Evolutionary conservation across 768 basidiomycete genomes (phyloP).

Genomic region (Hypholoma fasciculare): DNA sequence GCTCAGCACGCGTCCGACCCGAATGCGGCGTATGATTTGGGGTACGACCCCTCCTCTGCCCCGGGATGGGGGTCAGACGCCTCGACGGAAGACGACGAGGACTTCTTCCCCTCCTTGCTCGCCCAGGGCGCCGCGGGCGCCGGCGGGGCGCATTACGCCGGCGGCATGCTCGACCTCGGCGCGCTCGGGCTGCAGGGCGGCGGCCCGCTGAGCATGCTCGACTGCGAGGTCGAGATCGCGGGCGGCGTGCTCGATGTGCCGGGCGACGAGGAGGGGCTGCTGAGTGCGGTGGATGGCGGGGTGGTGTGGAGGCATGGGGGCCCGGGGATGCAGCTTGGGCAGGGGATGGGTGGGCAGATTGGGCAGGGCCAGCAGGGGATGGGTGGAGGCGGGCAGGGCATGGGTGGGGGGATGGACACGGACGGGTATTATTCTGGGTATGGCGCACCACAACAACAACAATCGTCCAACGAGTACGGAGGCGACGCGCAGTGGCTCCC

Average conservation of each 20-base stretch:
- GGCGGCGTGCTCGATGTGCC: slow-evolving; percentile 55
- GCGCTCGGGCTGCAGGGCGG: slow-evolving; percentile 15
- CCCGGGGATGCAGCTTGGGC: not conserved
- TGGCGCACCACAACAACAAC: too few species aligned
- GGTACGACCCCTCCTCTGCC: too few species aligned
- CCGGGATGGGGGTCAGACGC: too few species aligned
- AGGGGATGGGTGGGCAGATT: not conserved
- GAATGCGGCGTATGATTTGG: too few species aligned
- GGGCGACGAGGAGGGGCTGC: slow-evolving; percentile 58
- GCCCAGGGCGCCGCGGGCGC: too few species aligned
- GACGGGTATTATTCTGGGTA: too few species aligned
- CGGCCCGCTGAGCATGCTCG: slow-evolving; percentile 29
- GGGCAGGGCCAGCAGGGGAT: too few species aligned
- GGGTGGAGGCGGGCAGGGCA: too few species aligned
- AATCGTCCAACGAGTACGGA: slow-evolving; percentile 19
- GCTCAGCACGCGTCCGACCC: too few species aligned
- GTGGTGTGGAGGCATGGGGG: slow-evolving; percentile 15
- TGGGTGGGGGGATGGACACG: too few species aligned
- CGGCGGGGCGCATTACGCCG: too few species aligned
- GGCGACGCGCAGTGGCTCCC: slow-evolving; percentile 36
- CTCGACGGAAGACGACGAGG: not conserved
- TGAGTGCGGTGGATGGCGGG: slow-evolving; percentile 29
- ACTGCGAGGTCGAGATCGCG: slow-evolving; percentile 62
- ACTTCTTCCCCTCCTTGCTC: not conserved
- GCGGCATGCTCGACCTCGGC: slow-evolving; percentile 19